These are phyloP conservation scores for Aspergillus saccharolyticus DNA, from an alignment of 495 filamentous ascomycete genomes.

Conservation along the genomic window DNA sequence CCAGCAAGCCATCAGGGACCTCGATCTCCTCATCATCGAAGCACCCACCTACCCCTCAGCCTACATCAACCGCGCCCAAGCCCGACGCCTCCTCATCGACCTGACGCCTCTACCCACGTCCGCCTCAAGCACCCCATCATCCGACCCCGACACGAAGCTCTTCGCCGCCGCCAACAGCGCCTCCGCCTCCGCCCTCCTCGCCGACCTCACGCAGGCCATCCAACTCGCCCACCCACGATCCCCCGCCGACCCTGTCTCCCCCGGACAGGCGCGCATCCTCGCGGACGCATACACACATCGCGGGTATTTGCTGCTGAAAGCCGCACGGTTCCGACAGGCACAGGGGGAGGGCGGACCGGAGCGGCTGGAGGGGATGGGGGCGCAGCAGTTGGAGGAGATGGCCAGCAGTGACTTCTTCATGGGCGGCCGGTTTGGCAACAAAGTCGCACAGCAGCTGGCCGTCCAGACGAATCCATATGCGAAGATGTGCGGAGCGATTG, in stretches of 20 bases:
- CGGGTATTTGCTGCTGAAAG: slow-evolving; percentile 62
- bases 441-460: slow-evolving; percentile 67
- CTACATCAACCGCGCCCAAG: slow-evolving; percentile 73
- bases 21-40: slow-evolving; percentile 51
- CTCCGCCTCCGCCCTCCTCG: slow-evolving; percentile 40
- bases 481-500: slow-evolving; percentile 83
- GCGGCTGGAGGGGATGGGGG: slow-evolving; percentile 35
- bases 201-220: slow-evolving; percentile 65
- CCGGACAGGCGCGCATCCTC: slow-evolving; percentile 56
- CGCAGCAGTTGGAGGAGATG: slow-evolving; percentile 61
- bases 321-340: slow-evolving; percentile 43
- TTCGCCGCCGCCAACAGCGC: slow-evolving; percentile 18
- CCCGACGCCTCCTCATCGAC: slow-evolving; percentile 49
- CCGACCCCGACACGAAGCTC: slow-evolving; percentile 10
- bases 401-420: slow-evolving; percentile 69
- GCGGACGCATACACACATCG: slow-evolving; percentile 71
- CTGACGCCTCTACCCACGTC: neutral
- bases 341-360: slow-evolving; percentile 19
- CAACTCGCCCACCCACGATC: slow-evolving; percentile 52
- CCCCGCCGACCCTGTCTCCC: slow-evolving; percentile 49
- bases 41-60: slow-evolving; percentile 68
- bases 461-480: slow-evolving; percentile 83
- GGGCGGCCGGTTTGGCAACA: slow-evolving; percentile 74
- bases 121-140: slow-evolving; percentile 4
- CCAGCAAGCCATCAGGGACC: slow-evolving; percentile 28